Conservation (phyloP, 2,329 filamentous ascomycete species). For the Cladosporium sp. region DNA sequence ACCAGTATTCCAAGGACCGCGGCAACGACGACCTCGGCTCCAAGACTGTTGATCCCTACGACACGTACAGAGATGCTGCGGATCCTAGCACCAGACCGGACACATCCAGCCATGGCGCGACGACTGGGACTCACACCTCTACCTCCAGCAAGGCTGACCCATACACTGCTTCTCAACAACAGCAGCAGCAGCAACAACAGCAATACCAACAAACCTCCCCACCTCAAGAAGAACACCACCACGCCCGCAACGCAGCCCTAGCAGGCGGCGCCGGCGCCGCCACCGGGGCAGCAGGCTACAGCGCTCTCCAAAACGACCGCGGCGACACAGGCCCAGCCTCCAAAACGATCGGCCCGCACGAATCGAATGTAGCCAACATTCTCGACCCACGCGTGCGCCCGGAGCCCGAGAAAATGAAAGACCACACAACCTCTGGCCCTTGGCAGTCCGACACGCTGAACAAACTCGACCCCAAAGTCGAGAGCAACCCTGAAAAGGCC, state of each 20-base stretch:
- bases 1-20: constrained; percentile 1
- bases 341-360: constrained; percentile 19
- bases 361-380: constrained; percentile 20
- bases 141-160: constrained; percentile 1
- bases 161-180: not conserved
- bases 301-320: constrained; percentile 31
- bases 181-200: not conserved
- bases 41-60: not conserved
- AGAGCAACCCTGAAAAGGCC: constrained; percentile 7
- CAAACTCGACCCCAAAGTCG: constrained; percentile 21
- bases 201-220: not conserved
- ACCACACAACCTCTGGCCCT: constrained; percentile 19
- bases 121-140: not conserved
- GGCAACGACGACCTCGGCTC: not conserved
- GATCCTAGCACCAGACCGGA: not conserved
- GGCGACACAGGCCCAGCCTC: constrained; percentile 27
- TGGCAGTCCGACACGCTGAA: constrained; percentile 16
- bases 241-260: constrained; percentile 29
- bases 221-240: constrained; percentile 20
- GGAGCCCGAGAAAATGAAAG: constrained; percentile 25
- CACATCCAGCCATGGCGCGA: not conserved
- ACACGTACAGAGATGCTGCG: constrained; percentile 14
- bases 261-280: constrained; percentile 27
- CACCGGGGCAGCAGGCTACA: constrained; percentile 26
- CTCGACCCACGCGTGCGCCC: constrained; percentile 19